Evolutionary conservation across 1,139 yeast genomes (phyloP), one percentile per base, ranked within the genome.

Genomic region (Maudiozyma humilis): DNA sequence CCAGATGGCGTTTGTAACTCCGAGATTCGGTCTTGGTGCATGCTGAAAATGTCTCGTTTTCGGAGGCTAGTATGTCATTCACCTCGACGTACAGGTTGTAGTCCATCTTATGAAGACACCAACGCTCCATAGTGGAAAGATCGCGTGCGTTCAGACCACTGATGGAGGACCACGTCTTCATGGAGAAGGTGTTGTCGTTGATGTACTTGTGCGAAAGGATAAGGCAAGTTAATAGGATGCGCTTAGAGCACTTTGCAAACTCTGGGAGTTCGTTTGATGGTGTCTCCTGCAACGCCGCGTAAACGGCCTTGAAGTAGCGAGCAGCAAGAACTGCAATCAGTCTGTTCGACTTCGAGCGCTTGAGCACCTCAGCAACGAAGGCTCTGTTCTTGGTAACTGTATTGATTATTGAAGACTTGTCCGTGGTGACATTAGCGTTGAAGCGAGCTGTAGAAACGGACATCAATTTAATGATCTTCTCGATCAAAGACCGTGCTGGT

Each of bases 111-210:
- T 41, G 45, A 30, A 61, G 50, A 47, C 59, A 53, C 63, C 63
- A 61, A 17, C 62, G 51, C 47, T 61, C 65, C 61, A 60, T 58
- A 27, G 45, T 46, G 3, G 57, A 41, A n/a, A 61, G 38, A 35
- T 51, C 58, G 38, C 46, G 51, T 20, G 49, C 40, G 4, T 45
- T 45, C 20, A 61, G 47, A 2, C 65, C 65, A 33, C 59, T 52
- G 17, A 61, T 54, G 18, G 49, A 47, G n/a, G 54, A 50, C 65
- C 65, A 61, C 12, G 60, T 51, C 36, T 53, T 52, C 56, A 60
- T 50, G 8, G 60, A 51, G 40, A 58, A 58, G 3, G 64, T 57
- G 33, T 51, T 55, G 46, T 61, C 65, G 40, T 56, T 58, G 16
- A 53, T 42, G 42, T 57, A 60, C 46, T 61, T 61, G 44, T 60